Conservation (phyloP, 139 green algal genomes). For the Picochlorum sp. region DNA sequence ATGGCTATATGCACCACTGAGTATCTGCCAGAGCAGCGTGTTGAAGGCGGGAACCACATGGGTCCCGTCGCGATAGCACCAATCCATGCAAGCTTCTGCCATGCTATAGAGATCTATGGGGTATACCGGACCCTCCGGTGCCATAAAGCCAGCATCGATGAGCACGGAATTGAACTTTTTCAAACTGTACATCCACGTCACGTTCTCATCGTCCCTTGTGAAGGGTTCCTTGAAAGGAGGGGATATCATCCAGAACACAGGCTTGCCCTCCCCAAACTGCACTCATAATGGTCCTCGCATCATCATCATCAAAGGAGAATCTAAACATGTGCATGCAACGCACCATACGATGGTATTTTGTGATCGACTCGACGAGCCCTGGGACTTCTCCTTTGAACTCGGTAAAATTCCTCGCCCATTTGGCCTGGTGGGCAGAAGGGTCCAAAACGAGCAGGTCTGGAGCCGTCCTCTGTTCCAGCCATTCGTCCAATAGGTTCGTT, state of each 20-base stretch:
- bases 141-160: slow-evolving; percentile 2
- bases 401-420: slow-evolving; percentile 3
- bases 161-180: slow-evolving; percentile 4
- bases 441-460: not conserved
- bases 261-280: not conserved
- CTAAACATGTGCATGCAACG: not conserved
- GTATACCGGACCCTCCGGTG: not conserved
- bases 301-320: not conserved
- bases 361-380: not conserved
- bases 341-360: not conserved
- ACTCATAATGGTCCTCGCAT: not conserved
- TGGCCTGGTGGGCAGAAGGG: slow-evolving; percentile 3
- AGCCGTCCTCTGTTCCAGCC: not conserved
- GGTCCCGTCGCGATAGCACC: slow-evolving; percentile 1
- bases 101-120: slow-evolving; percentile 1
- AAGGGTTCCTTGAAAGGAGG: slow-evolving; percentile 1
- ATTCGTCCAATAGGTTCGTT: not conserved
- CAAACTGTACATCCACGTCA: not conserved
- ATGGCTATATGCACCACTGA: not conserved
- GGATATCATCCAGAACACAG: not conserved
- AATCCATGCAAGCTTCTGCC: slow-evolving; percentile 2
- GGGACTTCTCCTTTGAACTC: slow-evolving; percentile 2
- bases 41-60: not conserved
- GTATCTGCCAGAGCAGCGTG: slow-evolving; percentile 4
- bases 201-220: slow-evolving; percentile 1